Percentiles rank a stretch among this genome's conserved stretches.
Conservation (phyloP, 805 yeast genomes). For the Myxozyma geophila region DNA sequence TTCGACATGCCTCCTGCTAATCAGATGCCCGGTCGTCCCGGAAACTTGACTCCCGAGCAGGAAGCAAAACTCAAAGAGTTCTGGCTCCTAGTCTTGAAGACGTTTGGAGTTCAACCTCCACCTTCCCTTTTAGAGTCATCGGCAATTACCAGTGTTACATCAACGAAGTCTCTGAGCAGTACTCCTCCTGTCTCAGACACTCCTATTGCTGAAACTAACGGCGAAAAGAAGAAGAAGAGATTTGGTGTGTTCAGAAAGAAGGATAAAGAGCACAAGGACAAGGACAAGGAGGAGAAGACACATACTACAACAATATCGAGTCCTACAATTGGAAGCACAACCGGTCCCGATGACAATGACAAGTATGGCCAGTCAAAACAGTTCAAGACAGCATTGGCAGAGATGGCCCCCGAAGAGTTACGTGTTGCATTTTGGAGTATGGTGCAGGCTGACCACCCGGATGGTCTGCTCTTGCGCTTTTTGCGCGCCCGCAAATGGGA, state of each 20-base stretch:
- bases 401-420: conserved; percentile 56
- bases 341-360: conserved; percentile 37
- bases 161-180: conserved; percentile 20
- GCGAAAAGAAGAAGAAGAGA: conserved; percentile 33
- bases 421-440: conserved; percentile 61
- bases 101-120: conserved; percentile 36
- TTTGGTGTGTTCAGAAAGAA: conserved; percentile 38
- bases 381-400: conserved; percentile 56
- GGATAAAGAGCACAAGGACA: conserved; percentile 27
- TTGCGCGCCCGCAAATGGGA: conserved; percentile 96
- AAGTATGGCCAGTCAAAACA: conserved; percentile 37
- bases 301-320: conserved; percentile 22
- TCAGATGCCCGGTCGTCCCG: conserved; percentile 45
- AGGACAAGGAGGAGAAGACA: conserved; percentile 20
- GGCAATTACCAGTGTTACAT: conserved; percentile 9
- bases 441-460: conserved; percentile 79
- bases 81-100: conserved; percentile 42
- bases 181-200: conserved; percentile 11
- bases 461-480: conserved; percentile 80
- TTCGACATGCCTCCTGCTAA: conserved; percentile 30
- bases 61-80: conserved; percentile 48
- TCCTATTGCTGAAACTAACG: conserved; percentile 11
- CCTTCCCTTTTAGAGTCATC: conserved; percentile 37
- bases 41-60: conserved; percentile 47
- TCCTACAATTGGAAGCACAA: conserved; percentile 14